A percentile compares a stretch with the other conserved stretches of the same genome.
Conservation (phyloP, 148 eudicot genomes). For the Arctostaphylos glauca region DNA sequence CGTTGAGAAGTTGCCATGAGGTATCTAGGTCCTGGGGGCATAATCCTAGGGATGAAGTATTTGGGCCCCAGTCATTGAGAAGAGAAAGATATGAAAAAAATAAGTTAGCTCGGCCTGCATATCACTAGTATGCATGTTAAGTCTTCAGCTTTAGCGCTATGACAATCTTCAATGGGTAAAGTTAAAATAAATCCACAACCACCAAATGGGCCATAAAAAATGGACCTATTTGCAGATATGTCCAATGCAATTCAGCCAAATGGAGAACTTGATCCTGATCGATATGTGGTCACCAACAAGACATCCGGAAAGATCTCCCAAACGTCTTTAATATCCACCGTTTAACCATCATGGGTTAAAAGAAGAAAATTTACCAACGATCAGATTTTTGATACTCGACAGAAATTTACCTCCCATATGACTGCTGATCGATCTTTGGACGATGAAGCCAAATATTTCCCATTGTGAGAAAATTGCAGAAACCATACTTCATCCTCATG, state of each 20-base stretch:
- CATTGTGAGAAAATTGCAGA: conserved; percentile 72
- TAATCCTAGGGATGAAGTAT: not conserved
- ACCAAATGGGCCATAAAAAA: not conserved
- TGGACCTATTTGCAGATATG: not conserved
- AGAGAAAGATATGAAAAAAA: not conserved
- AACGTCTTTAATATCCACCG: not conserved
- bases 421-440: conserved; percentile 66
- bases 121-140: not conserved
- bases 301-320: not conserved
- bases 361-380: too few relatives aligned
- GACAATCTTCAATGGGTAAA: not conserved
- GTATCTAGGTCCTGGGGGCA: not conserved
- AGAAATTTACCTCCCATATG: conserved; percentile 75
- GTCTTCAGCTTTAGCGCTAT: not conserved
- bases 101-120: not conserved
- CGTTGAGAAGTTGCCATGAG: too few relatives aligned
- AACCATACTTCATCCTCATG: conserved; percentile 84
- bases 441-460: conserved; percentile 80
- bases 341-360: not conserved
- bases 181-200: not conserved
- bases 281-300: not conserved
- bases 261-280: not conserved
- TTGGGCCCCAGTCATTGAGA: not conserved
- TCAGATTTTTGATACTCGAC: not conserved
- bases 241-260: not conserved